Conservation (phyloP, 2,329 filamentous ascomycete species). For the Penicillium sp. region DNA sequence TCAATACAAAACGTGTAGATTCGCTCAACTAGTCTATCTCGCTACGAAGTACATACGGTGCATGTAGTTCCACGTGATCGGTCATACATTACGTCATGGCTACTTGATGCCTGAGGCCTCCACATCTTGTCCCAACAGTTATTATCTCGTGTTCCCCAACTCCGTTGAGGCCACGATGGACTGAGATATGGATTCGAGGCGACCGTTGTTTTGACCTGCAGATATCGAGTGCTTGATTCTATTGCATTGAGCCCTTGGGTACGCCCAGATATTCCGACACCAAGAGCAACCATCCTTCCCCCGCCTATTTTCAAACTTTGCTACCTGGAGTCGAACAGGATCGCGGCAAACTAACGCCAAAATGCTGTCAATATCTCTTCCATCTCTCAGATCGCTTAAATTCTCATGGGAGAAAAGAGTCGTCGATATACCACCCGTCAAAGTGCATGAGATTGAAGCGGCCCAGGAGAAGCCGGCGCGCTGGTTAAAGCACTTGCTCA, state of each 20-base stretch:
- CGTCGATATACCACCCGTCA: constrained; percentile 61
- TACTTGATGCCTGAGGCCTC: constrained; percentile 12
- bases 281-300: too few relatives aligned
- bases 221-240: too few relatives aligned
- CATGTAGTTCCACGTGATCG: not conserved
- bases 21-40: too few relatives aligned
- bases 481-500: constrained; percentile 84
- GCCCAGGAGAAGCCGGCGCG: constrained; percentile 73
- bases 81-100: constrained; percentile 5
- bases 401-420: constrained; percentile 24
- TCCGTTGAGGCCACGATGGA: constrained; percentile 11
- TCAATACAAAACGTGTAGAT: too few relatives aligned
- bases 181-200: too few relatives aligned
- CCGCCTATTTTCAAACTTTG: too few relatives aligned
- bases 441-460: constrained; percentile 76
- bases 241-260: too few relatives aligned
- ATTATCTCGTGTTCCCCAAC: too few relatives aligned
- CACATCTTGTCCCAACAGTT: constrained; percentile 23
- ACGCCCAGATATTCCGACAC: too few relatives aligned
- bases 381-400: constrained; percentile 26
- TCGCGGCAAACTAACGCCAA: not conserved
- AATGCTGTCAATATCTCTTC: constrained; percentile 17
- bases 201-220: too few relatives aligned
- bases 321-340: not conserved
- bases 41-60: too few relatives aligned